Evolutionary conservation across 148 eudicot species (phyloP).

Genomic region (Nyssa sinensis): DNA sequence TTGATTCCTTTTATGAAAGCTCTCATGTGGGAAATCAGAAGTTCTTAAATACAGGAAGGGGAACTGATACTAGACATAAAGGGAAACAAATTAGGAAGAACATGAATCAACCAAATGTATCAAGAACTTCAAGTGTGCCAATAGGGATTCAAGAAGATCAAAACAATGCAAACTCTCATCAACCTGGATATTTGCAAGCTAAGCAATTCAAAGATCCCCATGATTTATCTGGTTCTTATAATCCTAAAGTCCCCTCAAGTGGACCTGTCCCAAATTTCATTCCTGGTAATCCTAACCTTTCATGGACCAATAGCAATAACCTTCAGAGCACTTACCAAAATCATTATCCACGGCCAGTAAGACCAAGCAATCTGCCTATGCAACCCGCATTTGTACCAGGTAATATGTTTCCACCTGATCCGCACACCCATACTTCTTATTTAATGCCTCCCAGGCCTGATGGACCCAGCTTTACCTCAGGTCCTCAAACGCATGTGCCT

Average conservation of each 20-base stretch:
- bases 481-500: slow-evolving; percentile 36
- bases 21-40: slow-evolving; percentile 32
- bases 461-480: slow-evolving; percentile 31
- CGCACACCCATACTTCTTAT: slow-evolving; percentile 28
- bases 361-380: slow-evolving; percentile 27
- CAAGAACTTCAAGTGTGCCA: slow-evolving; percentile 35
- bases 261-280: slow-evolving; percentile 35
- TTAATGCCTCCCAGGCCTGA: slow-evolving; percentile 41
- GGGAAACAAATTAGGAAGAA: slow-evolving; percentile 41
- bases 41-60: slow-evolving; percentile 33
- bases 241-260: slow-evolving; percentile 32
- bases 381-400: slow-evolving; percentile 37
- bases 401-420: slow-evolving; percentile 35
- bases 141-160: slow-evolving; percentile 36
- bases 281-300: slow-evolving; percentile 39
- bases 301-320: slow-evolving; percentile 31
- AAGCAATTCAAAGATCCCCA: slow-evolving; percentile 39
- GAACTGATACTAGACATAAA: slow-evolving; percentile 37
- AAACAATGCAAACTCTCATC: slow-evolving; percentile 20
- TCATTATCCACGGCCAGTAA: slow-evolving; percentile 36
- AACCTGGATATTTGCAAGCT: slow-evolving; percentile 30
- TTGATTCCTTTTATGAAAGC: slow-evolving; percentile 28
- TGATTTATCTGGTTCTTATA: slow-evolving; percentile 40
- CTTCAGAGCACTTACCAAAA: slow-evolving; percentile 33
- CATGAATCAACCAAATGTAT: slow-evolving; percentile 35